Conservation (phyloP, 768 basidiomycete species). For the Xerocomus brunneocitrinus region DNA sequence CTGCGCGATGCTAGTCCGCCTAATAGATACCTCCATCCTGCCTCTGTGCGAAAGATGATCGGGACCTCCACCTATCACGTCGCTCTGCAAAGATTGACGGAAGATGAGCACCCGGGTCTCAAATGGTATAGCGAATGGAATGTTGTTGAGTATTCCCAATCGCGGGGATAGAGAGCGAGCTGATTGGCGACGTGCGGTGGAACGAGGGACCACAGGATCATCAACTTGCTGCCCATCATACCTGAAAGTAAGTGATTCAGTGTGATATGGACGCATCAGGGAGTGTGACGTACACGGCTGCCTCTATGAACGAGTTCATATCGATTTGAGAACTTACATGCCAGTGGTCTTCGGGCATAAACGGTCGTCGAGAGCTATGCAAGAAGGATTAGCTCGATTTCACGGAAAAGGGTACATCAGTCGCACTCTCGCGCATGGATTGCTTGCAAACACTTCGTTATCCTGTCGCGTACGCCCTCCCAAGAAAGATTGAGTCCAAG, state of each 20-base stretch:
- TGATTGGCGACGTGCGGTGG: conserved; percentile 62
- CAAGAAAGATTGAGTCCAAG: conserved; percentile 43
- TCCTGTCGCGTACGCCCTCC: conserved; percentile 69
- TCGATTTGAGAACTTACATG: conserved; percentile 60
- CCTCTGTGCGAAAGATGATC: conserved; percentile 13
- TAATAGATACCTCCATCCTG: conserved; percentile 30
- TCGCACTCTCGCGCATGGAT: conserved; percentile 89
- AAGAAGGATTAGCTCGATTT: conserved; percentile 5
- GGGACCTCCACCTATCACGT: conserved; percentile 33
- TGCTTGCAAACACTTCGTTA: conserved; percentile 73
- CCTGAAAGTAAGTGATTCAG: conserved; percentile 31
- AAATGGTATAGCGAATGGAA: conserved; percentile 94
- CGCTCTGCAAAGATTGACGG: conserved; percentile 72
- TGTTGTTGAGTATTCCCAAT: conserved; percentile 88
- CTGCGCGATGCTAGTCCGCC: conserved; percentile 76
- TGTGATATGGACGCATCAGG: not conserved
- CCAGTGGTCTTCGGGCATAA: conserved; percentile 85
- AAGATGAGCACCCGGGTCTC: conserved; percentile 88
- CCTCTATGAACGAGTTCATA: conserved; percentile 72
- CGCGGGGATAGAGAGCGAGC: conserved; percentile 65
- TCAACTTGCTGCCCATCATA: conserved; percentile 61
- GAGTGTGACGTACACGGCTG: conserved; percentile 61
- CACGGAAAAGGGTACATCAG: not conserved
- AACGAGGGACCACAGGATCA: conserved; percentile 19
- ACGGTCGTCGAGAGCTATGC: conserved; percentile 73